These are phyloP conservation scores for Boletus fagicola DNA, from an alignment of 768 basidiomycete genomes.

Conservation along the genomic window DNA sequence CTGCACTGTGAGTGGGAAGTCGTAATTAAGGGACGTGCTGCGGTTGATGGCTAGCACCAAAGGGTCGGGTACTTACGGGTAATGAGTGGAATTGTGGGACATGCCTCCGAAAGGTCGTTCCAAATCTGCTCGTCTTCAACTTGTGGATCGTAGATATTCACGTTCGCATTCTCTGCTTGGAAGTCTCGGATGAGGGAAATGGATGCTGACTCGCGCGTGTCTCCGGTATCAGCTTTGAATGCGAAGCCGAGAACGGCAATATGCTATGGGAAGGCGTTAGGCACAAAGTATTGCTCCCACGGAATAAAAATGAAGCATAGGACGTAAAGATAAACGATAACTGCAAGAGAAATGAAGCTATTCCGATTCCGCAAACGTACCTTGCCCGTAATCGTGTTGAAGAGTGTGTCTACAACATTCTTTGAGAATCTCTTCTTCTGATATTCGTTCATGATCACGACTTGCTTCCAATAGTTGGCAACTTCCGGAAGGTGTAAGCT, in stretches of 20 bases:
- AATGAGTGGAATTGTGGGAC: constrained; percentile 60
- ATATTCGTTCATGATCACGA: constrained; percentile 98
- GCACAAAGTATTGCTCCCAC: constrained; percentile 5
- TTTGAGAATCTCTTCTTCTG: constrained; percentile 96
- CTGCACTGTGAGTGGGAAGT: constrained; percentile 55
- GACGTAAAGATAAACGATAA: not conserved
- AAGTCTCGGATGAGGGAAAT: constrained; percentile 95
- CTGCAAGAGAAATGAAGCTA: not conserved
- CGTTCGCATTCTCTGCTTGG: constrained; percentile 79
- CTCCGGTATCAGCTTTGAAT: constrained; percentile 99
- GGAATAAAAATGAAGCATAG: not conserved
- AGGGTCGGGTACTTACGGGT: constrained; percentile 49
- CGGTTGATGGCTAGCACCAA: not conserved
- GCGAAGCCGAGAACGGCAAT: constrained; percentile 98
- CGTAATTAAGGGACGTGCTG: not conserved
- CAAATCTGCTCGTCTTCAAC: constrained; percentile 87
- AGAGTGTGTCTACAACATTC: constrained; percentile 93
- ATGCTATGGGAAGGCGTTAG: constrained; percentile 44
- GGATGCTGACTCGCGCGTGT: constrained; percentile 95
- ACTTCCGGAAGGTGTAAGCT: constrained; percentile 94
- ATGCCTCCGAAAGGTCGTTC: constrained; percentile 68
- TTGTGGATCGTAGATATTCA: constrained; percentile 92
- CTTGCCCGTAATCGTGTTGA: constrained; percentile 98
- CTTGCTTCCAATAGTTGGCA: constrained; percentile 95
- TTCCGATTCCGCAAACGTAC: constrained; percentile 37